These are phyloP conservation scores for Kingdonia uniflora DNA, from an alignment of 164 flowering plant species.

Conservation along the genomic window DNA sequence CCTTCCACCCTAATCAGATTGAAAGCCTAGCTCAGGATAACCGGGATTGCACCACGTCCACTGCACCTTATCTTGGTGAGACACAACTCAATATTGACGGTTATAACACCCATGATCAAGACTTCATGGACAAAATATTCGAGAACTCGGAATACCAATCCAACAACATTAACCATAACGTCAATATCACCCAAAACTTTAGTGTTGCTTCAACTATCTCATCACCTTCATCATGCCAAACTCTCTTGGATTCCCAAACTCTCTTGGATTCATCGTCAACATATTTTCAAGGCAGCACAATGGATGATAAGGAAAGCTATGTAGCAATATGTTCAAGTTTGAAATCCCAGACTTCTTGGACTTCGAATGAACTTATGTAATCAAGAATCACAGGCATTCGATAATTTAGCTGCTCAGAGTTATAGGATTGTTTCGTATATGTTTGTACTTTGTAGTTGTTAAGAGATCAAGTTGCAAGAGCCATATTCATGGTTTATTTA, in stretches of 20 bases:
- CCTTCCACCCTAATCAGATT: slow-evolving; percentile 17
- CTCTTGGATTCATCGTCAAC: slow-evolving; percentile 43
- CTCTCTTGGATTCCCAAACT: slow-evolving; percentile 45
- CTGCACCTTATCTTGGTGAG: slow-evolving; percentile 16
- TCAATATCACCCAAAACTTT: slow-evolving; percentile 14
- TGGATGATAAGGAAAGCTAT: slow-evolving; percentile 50
- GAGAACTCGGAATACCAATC: slow-evolving; percentile 17
- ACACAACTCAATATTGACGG: slow-evolving; percentile 16
- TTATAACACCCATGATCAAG: background rate
- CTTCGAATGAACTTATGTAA: slow-evolving; percentile 13
- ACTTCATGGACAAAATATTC: slow-evolving; percentile 9
- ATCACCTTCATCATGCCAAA: slow-evolving; percentile 49
- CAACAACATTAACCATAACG: slow-evolving; percentile 17
- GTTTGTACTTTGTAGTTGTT: too few relatives aligned
- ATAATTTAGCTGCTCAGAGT: too few relatives aligned
- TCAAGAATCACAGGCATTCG: too few relatives aligned
- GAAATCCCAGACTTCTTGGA: slow-evolving; percentile 42
- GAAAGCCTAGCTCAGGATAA: slow-evolving; percentile 16
- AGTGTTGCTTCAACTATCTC: slow-evolving; percentile 36
- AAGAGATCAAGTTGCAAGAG: too few relatives aligned
- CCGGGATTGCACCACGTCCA: slow-evolving; percentile 19
- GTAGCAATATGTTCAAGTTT: slow-evolving; percentile 44
- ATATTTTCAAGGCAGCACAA: slow-evolving; percentile 23
- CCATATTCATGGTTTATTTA: too few relatives aligned
- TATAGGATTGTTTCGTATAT: too few relatives aligned